A percentile compares a stretch with the other conserved stretches of the same genome.
phyloP scores from a whole-genome alignment of 805 yeast species.

The Blastobotrys peoriensis region DNA sequence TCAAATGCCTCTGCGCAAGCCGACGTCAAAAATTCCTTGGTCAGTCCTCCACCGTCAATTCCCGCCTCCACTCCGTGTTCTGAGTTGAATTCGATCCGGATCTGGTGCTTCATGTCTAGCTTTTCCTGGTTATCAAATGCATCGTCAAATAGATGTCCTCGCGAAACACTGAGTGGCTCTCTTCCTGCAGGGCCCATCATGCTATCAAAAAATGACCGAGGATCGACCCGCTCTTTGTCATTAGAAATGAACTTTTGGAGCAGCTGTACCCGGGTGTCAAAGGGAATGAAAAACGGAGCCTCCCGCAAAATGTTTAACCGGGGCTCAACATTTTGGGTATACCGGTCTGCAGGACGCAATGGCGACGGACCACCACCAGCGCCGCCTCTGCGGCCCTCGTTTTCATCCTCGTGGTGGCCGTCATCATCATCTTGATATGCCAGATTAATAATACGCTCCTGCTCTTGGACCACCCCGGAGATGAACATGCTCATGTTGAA shows the following conservation, averaged over 20 bases:
- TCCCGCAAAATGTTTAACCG: constrained; percentile 48
- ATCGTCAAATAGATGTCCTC: constrained; percentile 69
- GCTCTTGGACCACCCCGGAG: constrained; percentile 38
- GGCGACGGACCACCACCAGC: constrained; percentile 15
- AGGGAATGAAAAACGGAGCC: constrained; percentile 76
- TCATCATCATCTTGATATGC: constrained; percentile 17
- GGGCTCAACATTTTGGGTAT: constrained; percentile 15
- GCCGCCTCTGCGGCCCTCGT: constrained; percentile 23
- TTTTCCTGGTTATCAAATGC: constrained; percentile 44
- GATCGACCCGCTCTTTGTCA: constrained; percentile 33
- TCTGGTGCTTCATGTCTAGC: not conserved
- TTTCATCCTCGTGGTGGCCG: constrained; percentile 18
- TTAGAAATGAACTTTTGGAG: constrained; percentile 57
- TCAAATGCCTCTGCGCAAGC: constrained; percentile 65
- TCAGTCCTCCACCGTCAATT: constrained; percentile 94
- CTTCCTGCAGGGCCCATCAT: constrained; percentile 35
- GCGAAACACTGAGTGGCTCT: constrained; percentile 40
- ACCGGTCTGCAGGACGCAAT: not conserved
- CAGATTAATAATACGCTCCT: constrained; percentile 27
- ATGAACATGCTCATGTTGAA: constrained; percentile 35
- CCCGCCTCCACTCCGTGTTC: constrained; percentile 82
- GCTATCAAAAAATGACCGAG: constrained; percentile 8
- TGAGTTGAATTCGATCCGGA: constrained; percentile 43
- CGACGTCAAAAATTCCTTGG: constrained; percentile 80
- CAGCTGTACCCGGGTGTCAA: constrained; percentile 63